phyloP scores from a whole-genome alignment of 2,329 filamentous ascomycete species.

The Talaromyces sp. region DNA sequence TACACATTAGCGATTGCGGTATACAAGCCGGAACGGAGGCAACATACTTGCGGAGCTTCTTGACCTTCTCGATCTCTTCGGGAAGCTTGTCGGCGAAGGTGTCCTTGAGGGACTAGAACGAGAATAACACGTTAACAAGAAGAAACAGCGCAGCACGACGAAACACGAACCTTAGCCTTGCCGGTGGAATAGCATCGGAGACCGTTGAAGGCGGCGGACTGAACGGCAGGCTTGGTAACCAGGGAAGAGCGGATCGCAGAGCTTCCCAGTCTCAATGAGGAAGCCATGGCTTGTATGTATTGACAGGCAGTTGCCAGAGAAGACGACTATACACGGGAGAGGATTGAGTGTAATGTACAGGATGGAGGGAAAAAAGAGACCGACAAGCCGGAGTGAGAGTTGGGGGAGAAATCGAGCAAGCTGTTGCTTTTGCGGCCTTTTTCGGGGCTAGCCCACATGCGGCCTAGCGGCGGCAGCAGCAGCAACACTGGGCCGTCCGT shows the following conservation, averaged over 20 bases:
- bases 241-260: slow-evolving; percentile 73
- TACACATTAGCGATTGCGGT: slow-evolving; percentile 16
- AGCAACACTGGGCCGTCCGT: neutral
- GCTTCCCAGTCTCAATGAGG: slow-evolving; percentile 74
- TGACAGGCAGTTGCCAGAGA: slow-evolving; percentile 19
- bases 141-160: neutral
- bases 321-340: slow-evolving; percentile 12
- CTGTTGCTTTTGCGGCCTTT: slow-evolving; percentile 5
- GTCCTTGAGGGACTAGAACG: slow-evolving; percentile 82
- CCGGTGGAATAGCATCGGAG: slow-evolving; percentile 81
- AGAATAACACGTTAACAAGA: slow-evolving; percentile 8
- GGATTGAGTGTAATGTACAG: neutral
- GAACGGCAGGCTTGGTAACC: slow-evolving; percentile 62
- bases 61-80: slow-evolving; percentile 98
- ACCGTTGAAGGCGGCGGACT: slow-evolving; percentile 71
- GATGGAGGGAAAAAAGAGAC: slow-evolving; percentile 18
- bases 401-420: slow-evolving; percentile 21
- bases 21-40: neutral
- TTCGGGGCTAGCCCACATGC: slow-evolving; percentile 1
- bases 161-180: slow-evolving; percentile 70
- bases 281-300: slow-evolving; percentile 63
- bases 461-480: neutral
- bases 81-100: slow-evolving; percentile 94
- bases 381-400: slow-evolving; percentile 24
- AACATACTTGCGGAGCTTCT: slow-evolving; percentile 90